Evolutionary conservation across 257 asterid genomes (phyloP), one percentile per base, ranked within the genome.

Genomic region (Schizonepeta tenuifolia): DNA sequence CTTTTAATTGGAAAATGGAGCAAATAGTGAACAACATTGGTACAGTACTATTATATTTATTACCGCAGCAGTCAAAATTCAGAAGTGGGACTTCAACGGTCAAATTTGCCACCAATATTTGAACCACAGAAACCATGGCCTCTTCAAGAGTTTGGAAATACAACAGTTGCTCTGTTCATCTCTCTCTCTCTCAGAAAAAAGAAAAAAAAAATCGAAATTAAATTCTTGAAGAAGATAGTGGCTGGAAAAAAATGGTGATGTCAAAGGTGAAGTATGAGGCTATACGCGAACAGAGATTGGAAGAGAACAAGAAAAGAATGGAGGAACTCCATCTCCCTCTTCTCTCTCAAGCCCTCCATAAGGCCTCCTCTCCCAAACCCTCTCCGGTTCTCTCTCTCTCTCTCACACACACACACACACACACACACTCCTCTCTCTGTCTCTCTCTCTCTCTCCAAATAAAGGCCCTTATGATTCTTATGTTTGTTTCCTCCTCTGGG

Each of bases 251-350:
- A 77, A 93, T 90, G 97, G 91, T 85, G 84, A 74, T 79, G 88
- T 67, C 87, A 0, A 83, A 76, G 79, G 81, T 21, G 74, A 87
- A 75, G 35, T 91, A 91, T 56, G 98, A 91, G 78, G 89, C 82
- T 12, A 0, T 82, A 47, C 77, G 97, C 5, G 73, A 84, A 71
- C 91, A 86, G 70, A 86, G 90, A 78, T 31, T 94, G 84, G 98
- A 88, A 75, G 97, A 91, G 71, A 94, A 94, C 95, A 88, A 84
- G 88, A 88, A 85, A 74, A 83, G 97, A 80, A 70, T 94, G 82
- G 96, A 94, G 73, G 78, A 88, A 46, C 98, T 94, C 62, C 83
- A 91, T 72, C 96, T 94, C 79, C 96, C 93, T 47, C 79, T 84
- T 73, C 96, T 94, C 71, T 56, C 97, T 75, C 88, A 74, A 76